Evolutionary conservation across 345 rosid species (phyloP), one percentile per base, ranked within the genome.

Genomic region (Camelina hispida): DNA sequence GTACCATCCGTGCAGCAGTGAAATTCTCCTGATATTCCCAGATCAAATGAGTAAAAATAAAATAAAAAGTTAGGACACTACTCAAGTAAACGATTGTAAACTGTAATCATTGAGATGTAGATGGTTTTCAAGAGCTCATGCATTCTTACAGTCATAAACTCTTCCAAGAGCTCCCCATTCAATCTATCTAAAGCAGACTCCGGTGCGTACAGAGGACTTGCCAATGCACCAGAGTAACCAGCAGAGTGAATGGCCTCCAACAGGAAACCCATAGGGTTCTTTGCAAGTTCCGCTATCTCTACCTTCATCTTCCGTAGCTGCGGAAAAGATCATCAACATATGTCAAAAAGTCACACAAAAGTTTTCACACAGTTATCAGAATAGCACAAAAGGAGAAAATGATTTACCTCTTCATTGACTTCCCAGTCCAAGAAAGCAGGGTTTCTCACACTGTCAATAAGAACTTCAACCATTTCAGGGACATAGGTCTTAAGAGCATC

Each of bases 401-500:
- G 30, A 53, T 37, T 7, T 84, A 87, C 90, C 90, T 89, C 88
- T 79, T 88, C 94, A 68, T 79, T 84, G 47, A 91, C 85, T 80
- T 89, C 97, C 94, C 94, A 91, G 69, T 91, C 94, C 80, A 91
- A 75, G 84, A 91, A 91, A 47, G 83, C 90, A 58, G 94, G 92
- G 73, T 88, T 91, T 73, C 92, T 82, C 42, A 87, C 87, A 59
- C 80, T 83, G 74, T 89, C 92, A 73, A 91, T 48, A 66, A 89
- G 89, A 79, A 91, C 82, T 74, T 88, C 94, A 30, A 87, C 91
- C 92, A 89, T 85, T 81, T 85, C 83, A 70, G 92, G 92, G 5
- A 87, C 82, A 77, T 85, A 85, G 32, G 87, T 87, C 80, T 89
- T 91, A 51, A 89, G 77, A 77, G 90, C 90, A 83, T 85, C 90